phyloP scores from a whole-genome alignment of 2,329 filamentous ascomycete species.

The Tolypocladium inflatum region DNA sequence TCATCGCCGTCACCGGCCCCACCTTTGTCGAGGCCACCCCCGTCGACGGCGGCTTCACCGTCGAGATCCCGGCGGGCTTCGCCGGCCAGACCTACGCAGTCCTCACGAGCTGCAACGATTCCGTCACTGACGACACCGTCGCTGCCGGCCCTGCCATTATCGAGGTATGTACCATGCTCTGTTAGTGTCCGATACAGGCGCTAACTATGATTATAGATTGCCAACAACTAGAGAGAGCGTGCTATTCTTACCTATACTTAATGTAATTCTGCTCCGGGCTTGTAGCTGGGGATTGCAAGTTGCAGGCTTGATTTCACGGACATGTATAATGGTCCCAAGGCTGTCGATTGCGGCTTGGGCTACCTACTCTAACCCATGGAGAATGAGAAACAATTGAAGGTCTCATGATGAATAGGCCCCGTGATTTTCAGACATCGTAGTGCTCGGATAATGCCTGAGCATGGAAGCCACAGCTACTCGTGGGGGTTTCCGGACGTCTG shows the following conservation, averaged over 20 bases:
- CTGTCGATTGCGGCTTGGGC: background rate
- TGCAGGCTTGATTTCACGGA: background rate
- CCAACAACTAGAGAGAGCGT: background rate
- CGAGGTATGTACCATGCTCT: conserved; percentile 10
- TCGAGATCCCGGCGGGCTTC: conserved; percentile 10
- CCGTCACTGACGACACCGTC: conserved; percentile 21
- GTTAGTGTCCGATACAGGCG: background rate
- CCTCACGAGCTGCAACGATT: conserved; percentile 21
- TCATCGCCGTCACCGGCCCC: conserved; percentile 1
- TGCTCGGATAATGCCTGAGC: too few species aligned
- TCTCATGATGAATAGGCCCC: too few species aligned
- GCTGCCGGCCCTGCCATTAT: conserved; percentile 23
- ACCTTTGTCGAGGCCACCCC: conserved; percentile 2
- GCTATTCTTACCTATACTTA: background rate
- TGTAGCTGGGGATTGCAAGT: background rate
- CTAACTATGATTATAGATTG: background rate
- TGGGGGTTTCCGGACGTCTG: too few species aligned
- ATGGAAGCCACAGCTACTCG: too few species aligned
- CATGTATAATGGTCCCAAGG: background rate
- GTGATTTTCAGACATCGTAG: too few species aligned
- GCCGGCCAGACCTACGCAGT: conserved; percentile 25
- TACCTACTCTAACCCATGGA: too few species aligned
- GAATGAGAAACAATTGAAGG: too few species aligned
- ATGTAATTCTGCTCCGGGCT: background rate
- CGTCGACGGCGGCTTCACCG: conserved; percentile 4